phyloP scores from a whole-genome alignment of 192 early-diverging fungal genomes.

The Coemansia sp. region DNA sequence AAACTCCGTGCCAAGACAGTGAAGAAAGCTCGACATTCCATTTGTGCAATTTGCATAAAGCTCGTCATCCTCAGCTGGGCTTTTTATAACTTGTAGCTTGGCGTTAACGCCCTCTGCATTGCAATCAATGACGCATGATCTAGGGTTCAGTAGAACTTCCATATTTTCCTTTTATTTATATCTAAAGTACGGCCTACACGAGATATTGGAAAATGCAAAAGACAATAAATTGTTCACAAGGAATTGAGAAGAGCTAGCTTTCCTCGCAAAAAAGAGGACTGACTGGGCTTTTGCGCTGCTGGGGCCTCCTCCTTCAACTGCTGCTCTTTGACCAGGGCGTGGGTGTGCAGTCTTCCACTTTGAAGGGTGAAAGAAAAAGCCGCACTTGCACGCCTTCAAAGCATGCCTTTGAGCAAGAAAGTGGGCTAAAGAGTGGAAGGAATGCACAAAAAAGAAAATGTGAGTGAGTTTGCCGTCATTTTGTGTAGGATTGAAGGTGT shows the following conservation, averaged over 20 bases:
- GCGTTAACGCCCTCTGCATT: slow-evolving; percentile 4
- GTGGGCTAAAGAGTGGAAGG: no score
- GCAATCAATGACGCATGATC: neutral
- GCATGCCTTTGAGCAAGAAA: neutral
- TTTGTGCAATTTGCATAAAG: neutral
- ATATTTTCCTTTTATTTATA: neutral
- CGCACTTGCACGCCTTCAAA: neutral
- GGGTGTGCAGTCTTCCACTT: neutral
- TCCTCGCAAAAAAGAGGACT: neutral
- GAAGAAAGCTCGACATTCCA: neutral
- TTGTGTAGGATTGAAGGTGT: neutral
- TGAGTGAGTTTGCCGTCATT: neutral
- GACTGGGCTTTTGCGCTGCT: neutral
- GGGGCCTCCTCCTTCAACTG: neutral
- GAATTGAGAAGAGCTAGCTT: neutral
- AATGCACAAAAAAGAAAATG: neutral
- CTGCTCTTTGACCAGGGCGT: neutral
- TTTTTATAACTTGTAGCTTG: neutral
- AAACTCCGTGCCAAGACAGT: neutral
- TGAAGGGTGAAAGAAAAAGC: neutral
- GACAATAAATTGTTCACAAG: neutral
- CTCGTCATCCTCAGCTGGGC: neutral
- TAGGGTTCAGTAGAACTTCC: neutral
- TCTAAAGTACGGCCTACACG: neutral
- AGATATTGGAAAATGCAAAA: neutral